These are phyloP conservation scores for Gnetum montanum DNA, from an alignment of 75 land plant species.

Conservation along the genomic window DNA sequence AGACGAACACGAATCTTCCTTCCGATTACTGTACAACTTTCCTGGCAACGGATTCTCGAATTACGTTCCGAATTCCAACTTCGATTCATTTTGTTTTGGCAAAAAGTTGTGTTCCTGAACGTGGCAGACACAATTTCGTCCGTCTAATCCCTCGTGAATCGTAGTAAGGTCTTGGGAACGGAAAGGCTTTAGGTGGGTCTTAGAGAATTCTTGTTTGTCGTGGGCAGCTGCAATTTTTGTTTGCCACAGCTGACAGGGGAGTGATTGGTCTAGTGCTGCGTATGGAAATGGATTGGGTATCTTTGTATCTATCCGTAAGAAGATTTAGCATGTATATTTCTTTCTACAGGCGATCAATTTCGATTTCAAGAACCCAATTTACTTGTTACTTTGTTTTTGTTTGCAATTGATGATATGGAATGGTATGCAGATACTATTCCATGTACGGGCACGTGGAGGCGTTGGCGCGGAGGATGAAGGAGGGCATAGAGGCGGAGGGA, in stretches of 20 bases:
- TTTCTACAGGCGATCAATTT: neutral
- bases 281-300: too few species aligned
- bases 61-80: neutral
- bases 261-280: too few species aligned
- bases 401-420: neutral
- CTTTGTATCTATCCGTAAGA: too few species aligned
- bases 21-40: too few species aligned
- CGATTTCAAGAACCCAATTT: neutral
- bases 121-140: neutral
- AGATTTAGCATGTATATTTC: neutral
- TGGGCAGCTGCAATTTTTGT: too few species aligned
- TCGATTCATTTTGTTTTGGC: neutral
- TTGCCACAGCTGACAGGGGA: too few species aligned
- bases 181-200: too few species aligned
- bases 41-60: neutral
- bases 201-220: too few species aligned
- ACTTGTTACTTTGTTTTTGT: neutral
- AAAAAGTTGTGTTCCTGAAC: neutral
- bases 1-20: too few species aligned
- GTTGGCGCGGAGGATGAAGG: conserved; percentile 75
- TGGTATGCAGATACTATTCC: conserved; percentile 56
- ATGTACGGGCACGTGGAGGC: conserved; percentile 93
- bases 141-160: too few species aligned
- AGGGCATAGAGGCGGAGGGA: conserved; percentile 79
- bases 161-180: neutral